A percentile compares a stretch with the other conserved stretches of the same genome.
Conservation (phyloP, 2,329 filamentous ascomycete species). For the Fusarium sp. region DNA sequence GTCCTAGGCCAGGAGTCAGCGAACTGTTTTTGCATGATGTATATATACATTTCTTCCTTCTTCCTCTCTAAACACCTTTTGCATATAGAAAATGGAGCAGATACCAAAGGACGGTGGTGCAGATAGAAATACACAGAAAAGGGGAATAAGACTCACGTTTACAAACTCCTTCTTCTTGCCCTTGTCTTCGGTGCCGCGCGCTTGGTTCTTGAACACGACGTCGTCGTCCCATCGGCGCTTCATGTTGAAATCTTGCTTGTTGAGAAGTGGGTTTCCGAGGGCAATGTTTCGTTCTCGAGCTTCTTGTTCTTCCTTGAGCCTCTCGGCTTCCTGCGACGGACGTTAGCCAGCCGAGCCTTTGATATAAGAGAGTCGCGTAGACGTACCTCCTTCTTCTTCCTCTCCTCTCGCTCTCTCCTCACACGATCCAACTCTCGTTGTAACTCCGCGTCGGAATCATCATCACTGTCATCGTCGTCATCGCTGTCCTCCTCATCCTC, state of each 20-base stretch:
- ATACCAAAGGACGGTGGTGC: background rate
- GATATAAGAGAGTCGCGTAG: background rate
- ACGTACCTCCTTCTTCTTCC: slow-evolving; percentile 51
- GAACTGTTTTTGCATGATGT: slow-evolving; percentile 22
- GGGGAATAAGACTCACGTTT: slow-evolving; percentile 68
- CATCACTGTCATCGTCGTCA: slow-evolving; percentile 61
- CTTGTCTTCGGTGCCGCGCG: slow-evolving; percentile 90
- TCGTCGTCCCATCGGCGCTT: slow-evolving; percentile 98
- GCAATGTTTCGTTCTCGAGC: slow-evolving; percentile 88
- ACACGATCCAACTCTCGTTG: slow-evolving; percentile 95
- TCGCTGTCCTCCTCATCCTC: slow-evolving; percentile 65
- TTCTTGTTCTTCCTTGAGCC: slow-evolving; percentile 81
- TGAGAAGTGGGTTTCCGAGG: slow-evolving; percentile 88
- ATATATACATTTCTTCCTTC: background rate
- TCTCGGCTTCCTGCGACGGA: slow-evolving; percentile 72
- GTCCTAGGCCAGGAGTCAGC: slow-evolving; percentile 62
- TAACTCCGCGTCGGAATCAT: slow-evolving; percentile 73
- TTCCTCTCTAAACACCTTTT: background rate
- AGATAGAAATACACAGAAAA: slow-evolving; percentile 10
- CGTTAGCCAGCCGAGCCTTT: slow-evolving; percentile 12
- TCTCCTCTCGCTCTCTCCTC: slow-evolving; percentile 70
- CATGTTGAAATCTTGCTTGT: slow-evolving; percentile 86
- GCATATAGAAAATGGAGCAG: slow-evolving; percentile 6
- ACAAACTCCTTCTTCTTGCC: slow-evolving; percentile 92
- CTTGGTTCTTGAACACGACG: slow-evolving; percentile 99